phyloP scores from a whole-genome alignment of 179 eudicot species.

The Vitellaria paradoxa region DNA sequence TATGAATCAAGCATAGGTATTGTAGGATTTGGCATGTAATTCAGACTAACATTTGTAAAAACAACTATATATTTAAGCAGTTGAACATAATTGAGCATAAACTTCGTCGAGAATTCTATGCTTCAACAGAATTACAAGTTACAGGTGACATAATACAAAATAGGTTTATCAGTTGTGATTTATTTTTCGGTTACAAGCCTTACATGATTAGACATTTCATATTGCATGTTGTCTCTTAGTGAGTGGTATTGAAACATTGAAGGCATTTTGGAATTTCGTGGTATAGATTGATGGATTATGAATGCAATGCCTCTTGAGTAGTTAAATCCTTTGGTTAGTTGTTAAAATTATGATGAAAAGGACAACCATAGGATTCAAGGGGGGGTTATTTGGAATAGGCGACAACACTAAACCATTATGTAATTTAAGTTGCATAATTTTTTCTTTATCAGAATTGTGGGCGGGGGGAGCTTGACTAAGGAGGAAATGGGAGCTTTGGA shows the following conservation, averaged over 20 bases:
- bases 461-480: too few relatives aligned
- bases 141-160: background rate
- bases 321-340: background rate
- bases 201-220: background rate
- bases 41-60: background rate
- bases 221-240: background rate
- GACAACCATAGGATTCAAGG: background rate
- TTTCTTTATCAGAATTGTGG: too few relatives aligned
- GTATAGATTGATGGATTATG: background rate
- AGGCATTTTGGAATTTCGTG: background rate
- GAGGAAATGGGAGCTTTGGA: background rate
- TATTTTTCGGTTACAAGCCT: background rate
- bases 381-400: background rate
- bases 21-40: background rate
- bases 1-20: background rate
- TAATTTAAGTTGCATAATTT: background rate
- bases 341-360: background rate
- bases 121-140: background rate
- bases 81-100: background rate
- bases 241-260: background rate
- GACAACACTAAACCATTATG: background rate
- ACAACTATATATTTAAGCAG: background rate
- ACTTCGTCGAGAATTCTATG: background rate
- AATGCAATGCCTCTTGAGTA: background rate
- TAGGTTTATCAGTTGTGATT: background rate